Conservation (phyloP, 108 stramenopile species). For the Nitzschia sp. region DNA sequence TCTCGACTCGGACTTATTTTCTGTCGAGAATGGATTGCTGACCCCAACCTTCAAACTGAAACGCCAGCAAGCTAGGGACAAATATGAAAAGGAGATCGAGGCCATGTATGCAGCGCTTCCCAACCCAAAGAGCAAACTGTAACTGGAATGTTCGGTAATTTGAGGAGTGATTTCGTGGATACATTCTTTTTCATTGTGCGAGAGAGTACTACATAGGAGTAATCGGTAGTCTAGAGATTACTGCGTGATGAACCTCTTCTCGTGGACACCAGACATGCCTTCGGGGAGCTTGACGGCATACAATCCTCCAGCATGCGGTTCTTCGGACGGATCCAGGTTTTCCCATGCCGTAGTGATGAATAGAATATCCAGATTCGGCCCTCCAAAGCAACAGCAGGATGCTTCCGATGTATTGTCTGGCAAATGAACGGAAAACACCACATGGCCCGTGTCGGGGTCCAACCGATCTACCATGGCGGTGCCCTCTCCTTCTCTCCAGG, state of each 20-base stretch:
- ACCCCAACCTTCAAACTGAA: constrained; percentile 98
- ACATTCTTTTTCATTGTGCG: too few species aligned
- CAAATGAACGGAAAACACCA: constrained; percentile 41
- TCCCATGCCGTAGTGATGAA: constrained; percentile 46
- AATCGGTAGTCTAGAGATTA: too few species aligned
- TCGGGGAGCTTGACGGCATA: constrained; percentile 42
- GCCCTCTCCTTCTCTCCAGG: constrained; percentile 40
- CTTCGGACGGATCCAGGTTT: constrained; percentile 19
- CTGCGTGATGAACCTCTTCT: constrained; percentile 7
- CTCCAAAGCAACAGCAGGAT: constrained; percentile 58
- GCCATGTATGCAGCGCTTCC: constrained; percentile 73
- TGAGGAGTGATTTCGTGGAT: background rate
- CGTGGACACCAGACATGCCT: constrained; percentile 17
- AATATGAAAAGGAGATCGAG: constrained; percentile 80
- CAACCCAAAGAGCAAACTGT: constrained; percentile 58
- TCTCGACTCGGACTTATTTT: constrained; percentile 77
- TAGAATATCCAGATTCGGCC: constrained; percentile 39
- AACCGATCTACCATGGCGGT: constrained; percentile 37
- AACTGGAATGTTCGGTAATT: constrained; percentile 16
- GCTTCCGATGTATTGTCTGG: constrained; percentile 45
- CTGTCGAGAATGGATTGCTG: constrained; percentile 80
- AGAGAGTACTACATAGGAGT: too few species aligned
- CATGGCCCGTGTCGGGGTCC: constrained; percentile 38
- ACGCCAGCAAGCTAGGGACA: constrained; percentile 71
- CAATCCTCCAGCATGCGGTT: constrained; percentile 44